These are phyloP conservation scores for Talaromyces stipitatus DNA, from an alignment of 495 filamentous ascomycete genomes.

Conservation along the genomic window DNA sequence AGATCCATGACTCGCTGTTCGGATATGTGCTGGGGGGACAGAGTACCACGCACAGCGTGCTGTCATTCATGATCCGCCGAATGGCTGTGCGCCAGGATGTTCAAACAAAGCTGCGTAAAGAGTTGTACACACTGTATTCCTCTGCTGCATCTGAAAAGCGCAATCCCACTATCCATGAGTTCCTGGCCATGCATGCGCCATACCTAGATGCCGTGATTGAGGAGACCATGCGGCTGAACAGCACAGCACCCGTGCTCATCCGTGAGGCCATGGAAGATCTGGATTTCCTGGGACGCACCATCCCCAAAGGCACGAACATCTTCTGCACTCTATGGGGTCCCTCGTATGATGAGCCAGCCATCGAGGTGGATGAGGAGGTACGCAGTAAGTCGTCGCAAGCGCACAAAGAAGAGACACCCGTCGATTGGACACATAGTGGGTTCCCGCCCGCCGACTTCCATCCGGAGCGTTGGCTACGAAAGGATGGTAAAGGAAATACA, in stretches of 20 bases:
- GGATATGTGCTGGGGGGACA: background rate
- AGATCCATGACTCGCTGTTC: background rate
- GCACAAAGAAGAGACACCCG: background rate
- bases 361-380: background rate
- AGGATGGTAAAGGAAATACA: background rate
- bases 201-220: slow-evolving; percentile 32
- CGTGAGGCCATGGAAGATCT: slow-evolving; percentile 13
- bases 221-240: slow-evolving; percentile 21
- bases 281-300: slow-evolving; percentile 11
- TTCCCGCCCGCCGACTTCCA: background rate
- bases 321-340: background rate
- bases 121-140: background rate
- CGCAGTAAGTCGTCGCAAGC: background rate
- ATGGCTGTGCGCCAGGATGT: slow-evolving; percentile 16
- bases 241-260: slow-evolving; percentile 6
- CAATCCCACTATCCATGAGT: slow-evolving; percentile 19
- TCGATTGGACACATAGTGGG: background rate
- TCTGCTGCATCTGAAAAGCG: background rate
- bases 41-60: slow-evolving; percentile 10
- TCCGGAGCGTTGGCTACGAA: background rate
- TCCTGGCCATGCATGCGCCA: slow-evolving; percentile 14
- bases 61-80: slow-evolving; percentile 24
- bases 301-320: slow-evolving; percentile 22
- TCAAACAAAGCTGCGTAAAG: background rate
- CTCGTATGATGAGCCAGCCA: background rate